Percentiles rank a stretch among this genome's conserved stretches.
Evolutionary conservation across 805 yeast species (phyloP).

Genomic region (Metschnikowia noctiluminum): DNA sequence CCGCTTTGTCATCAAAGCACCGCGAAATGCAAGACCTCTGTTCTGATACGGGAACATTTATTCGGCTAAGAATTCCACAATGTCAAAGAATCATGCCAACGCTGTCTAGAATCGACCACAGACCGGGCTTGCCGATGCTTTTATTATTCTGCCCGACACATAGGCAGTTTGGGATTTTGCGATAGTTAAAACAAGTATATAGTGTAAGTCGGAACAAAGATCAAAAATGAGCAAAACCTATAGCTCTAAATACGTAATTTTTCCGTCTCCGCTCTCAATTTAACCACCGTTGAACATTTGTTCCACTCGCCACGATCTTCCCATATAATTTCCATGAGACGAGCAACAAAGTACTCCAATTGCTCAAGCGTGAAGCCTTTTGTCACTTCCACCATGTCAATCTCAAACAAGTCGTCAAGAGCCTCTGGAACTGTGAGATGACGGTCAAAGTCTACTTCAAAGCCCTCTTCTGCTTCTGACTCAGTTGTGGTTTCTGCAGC

Average conservation of each 20-base stretch:
- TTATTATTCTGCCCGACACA: too few relatives aligned
- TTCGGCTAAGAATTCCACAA: too few relatives aligned
- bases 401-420: constrained; percentile 24
- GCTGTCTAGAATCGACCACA: too few relatives aligned
- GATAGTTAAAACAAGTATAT: too few relatives aligned
- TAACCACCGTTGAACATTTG: constrained; percentile 36
- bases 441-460: constrained; percentile 53
- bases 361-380: constrained; percentile 34
- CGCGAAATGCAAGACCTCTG: not conserved
- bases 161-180: too few relatives aligned
- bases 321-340: constrained; percentile 73
- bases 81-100: too few relatives aligned
- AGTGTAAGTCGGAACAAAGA: too few relatives aligned
- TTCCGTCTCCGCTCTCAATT: constrained; percentile 23
- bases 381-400: constrained; percentile 28
- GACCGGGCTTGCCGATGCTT: too few relatives aligned
- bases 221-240: too few relatives aligned
- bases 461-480: constrained; percentile 35
- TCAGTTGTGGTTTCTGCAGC: constrained; percentile 15
- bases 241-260: not conserved
- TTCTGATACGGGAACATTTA: too few relatives aligned
- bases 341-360: constrained; percentile 51
- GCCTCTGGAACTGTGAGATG: constrained; percentile 32
- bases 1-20: not conserved
- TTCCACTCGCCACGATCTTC: constrained; percentile 50